A percentile compares a stretch with the other conserved stretches of the same genome.
Conservation (phyloP, 805 yeast species). For the Wickerhamiella slavikovae region DNA sequence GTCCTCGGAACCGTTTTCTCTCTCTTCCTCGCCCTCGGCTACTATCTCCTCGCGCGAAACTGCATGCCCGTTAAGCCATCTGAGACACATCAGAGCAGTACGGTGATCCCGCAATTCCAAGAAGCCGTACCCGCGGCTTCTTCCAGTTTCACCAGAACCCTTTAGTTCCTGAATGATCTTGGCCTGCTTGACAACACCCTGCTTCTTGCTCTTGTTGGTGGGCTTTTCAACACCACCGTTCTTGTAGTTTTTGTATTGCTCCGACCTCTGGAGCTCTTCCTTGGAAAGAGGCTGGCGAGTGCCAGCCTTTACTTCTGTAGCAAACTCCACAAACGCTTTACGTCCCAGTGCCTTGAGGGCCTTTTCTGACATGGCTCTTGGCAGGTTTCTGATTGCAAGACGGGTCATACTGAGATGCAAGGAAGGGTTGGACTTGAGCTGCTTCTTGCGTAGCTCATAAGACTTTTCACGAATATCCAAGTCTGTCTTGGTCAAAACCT, state of each 20-base stretch:
- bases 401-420: slow-evolving; percentile 87
- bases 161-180: slow-evolving; percentile 85
- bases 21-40: too few species aligned
- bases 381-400: slow-evolving; percentile 82
- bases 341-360: slow-evolving; percentile 82
- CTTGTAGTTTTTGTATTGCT: slow-evolving; percentile 39
- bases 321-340: slow-evolving; percentile 85
- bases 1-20: slow-evolving; percentile 8
- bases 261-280: slow-evolving; percentile 72
- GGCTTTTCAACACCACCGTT: slow-evolving; percentile 29
- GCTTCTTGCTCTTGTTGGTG: too few species aligned
- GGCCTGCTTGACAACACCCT: slow-evolving; percentile 84
- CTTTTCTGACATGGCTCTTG: slow-evolving; percentile 77
- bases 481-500: slow-evolving; percentile 45
- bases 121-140: slow-evolving; percentile 95
- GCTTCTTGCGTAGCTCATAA: slow-evolving; percentile 66
- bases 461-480: slow-evolving; percentile 78
- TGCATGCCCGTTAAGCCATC: slow-evolving; percentile 91
- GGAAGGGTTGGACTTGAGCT: slow-evolving; percentile 74
- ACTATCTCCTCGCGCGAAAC: slow-evolving; percentile 49
- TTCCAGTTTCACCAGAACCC: slow-evolving; percentile 67
- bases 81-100: slow-evolving; percentile 80
- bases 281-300: slow-evolving; percentile 68
- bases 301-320: slow-evolving; percentile 60
- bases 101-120: slow-evolving; percentile 83